Evolutionary conservation across 371 early-diverging fungal genomes (phyloP), one percentile per base, ranked within the genome.

Genomic region (Coemansia sp.): DNA sequence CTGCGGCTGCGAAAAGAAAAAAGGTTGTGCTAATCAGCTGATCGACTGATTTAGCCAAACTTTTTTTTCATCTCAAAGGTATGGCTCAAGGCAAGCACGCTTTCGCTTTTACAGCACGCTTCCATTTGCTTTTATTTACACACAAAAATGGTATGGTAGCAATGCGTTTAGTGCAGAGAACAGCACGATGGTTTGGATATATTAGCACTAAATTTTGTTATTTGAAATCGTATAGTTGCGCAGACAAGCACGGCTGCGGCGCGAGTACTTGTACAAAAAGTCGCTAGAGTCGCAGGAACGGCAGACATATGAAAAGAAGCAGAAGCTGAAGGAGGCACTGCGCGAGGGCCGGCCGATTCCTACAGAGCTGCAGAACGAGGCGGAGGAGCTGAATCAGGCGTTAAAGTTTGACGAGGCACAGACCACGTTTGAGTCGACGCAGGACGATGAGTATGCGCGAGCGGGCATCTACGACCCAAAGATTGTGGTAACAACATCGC

Each of bases 211-310:
- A 34, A 8, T 8, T 34, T 34, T 34, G 34, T 34, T 34, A 4
- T 51, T 27, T 48, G 18, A 6, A 48, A 47, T 18, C 1, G 3
- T 59, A 29, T 58, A 58, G 76, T 57, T 76, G 47, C 76, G 76
- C 31, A 71, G 76, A 61, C 72, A 76, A 58, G 52, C 76, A 10
- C 54, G 76, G 34, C 59, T 71, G 29, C 60, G 76, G 34, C 76
- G 93, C 75, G 99, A 97, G 83, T 98, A 95, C 71, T 85, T 98
- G 22, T 96, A 95, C 86, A 86, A 90, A 73, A 98, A 98, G 82
- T 89, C 94, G 34, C 84, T 95, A 21, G 97, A 98, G 84, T 79
- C 87, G 54, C 92, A 94, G 79, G 95, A 96, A 40, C 85, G 86
- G 65, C 86, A 89, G 69, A 94, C 91, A 57, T 93, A 86, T 77